A percentile compares a stretch with the other conserved stretches of the same genome.
These are phyloP conservation scores for Sordariomycetes sp. DNA, from an alignment of 2,329 filamentous ascomycete species.

Conservation along the genomic window DNA sequence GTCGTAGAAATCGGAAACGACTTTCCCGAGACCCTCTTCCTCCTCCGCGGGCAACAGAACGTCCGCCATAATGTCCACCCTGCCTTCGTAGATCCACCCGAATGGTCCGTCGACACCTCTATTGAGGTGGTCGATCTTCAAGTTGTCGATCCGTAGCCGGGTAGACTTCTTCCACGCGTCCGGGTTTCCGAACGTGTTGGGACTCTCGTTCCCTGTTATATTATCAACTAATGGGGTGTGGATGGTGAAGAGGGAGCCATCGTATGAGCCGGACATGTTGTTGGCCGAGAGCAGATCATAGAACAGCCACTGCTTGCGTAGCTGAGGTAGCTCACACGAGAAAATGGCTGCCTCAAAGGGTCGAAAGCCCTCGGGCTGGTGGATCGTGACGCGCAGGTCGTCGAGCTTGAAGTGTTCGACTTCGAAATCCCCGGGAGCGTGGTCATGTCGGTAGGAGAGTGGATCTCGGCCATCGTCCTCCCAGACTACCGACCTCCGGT, in stretches of 20 bases:
- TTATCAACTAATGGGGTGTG: constrained; percentile 51
- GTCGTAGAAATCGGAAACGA: constrained; percentile 96
- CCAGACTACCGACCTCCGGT: constrained; percentile 76
- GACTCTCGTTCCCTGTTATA: background rate
- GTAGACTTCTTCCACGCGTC: constrained; percentile 93
- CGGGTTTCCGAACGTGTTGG: constrained; percentile 44
- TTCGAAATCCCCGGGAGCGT: constrained; percentile 89
- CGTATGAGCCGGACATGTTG: constrained; percentile 91
- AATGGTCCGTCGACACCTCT: constrained; percentile 87
- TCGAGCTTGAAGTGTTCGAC: constrained; percentile 95
- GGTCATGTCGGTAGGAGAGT: constrained; percentile 75
- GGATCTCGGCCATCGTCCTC: constrained; percentile 51
- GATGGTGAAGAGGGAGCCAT: constrained; percentile 93
- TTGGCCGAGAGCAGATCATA: constrained; percentile 95
- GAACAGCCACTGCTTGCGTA: constrained; percentile 94
- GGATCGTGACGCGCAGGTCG: constrained; percentile 81
- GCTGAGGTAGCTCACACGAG: constrained; percentile 83
- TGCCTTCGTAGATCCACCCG: constrained; percentile 95
- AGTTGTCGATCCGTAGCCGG: constrained; percentile 79
- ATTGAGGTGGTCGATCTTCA: constrained; percentile 94
- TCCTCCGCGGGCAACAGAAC: constrained; percentile 86
- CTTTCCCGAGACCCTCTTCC: constrained; percentile 82
- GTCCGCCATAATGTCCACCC: constrained; percentile 92
- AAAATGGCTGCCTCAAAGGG: constrained; percentile 94
- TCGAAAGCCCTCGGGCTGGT: constrained; percentile 84